Evolutionary conservation across 2,329 filamentous ascomycete species (phyloP), one percentile per base, ranked within the genome.

Genomic region (Trichoderma sp.): DNA sequence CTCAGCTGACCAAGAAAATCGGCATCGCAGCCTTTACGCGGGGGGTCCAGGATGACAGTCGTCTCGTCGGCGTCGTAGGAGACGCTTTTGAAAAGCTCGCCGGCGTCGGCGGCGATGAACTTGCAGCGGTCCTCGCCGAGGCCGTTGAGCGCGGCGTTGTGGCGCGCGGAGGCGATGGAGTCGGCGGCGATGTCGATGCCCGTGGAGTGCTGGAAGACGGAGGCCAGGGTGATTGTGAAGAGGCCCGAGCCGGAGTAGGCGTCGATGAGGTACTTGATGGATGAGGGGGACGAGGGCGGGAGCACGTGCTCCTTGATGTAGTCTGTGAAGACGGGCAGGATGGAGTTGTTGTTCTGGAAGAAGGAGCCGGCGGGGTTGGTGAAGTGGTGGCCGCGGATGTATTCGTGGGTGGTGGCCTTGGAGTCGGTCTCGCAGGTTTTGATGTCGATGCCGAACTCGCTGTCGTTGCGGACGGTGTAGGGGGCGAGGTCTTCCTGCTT

Each of bases 321-420:
- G 73, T 89, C 86, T 16, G 94, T 97, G 81, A 98, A 97, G 18
- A 84, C 82, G 34, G 92, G 89, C 28, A 99, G 90, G 80, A 99
- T 98, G 67, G 94, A 96, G 84, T 98, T 98, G 86, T 99, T 99
- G 85, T 99, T 99, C 78, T 99, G 96, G 87, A 99, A 99, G 83
- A 99, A 99, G 64, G 93, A 89, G 70, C 94, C 94, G 13, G 96
- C 96, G 3, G 92, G 93, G 82, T 97, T 98, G 78, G 90, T 90
- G 82, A 99, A 97, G 76, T 90, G 84, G 82, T 91, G 96, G 79
- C 89, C 82, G 76, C 91, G 93, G 71, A 99, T 87, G 81, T 96
- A 97, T 80, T 99, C 96, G 34, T 91, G 94, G 4, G 92, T 90
- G 61, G 86, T 91, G 72, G 87, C 91, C 73, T 95, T 97, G 78